Percentiles rank a stretch among this genome's conserved stretches.
These are phyloP conservation scores for Prototheca wickerhamii DNA, from an alignment of 163 green algal genomes.

Conservation along the genomic window DNA sequence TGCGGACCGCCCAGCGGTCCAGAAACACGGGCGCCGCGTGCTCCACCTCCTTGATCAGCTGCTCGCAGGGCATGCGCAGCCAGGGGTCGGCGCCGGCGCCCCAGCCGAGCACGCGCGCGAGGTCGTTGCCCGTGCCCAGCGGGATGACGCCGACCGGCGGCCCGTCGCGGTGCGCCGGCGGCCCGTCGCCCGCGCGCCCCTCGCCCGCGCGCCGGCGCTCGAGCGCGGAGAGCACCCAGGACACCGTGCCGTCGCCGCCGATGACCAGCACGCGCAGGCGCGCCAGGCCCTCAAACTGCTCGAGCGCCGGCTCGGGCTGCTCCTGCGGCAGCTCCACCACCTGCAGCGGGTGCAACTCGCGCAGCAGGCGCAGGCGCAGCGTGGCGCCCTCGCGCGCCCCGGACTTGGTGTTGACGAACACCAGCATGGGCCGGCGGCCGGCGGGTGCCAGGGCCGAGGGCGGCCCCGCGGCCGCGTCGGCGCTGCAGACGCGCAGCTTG, in stretches of 20 bases:
- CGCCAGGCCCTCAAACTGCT: constrained; percentile 37
- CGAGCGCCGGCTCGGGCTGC: constrained; percentile 41
- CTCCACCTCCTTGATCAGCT: constrained; percentile 45
- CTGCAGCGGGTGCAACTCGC: constrained; percentile 63
- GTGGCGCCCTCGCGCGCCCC: constrained; percentile 42
- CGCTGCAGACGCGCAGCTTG: too few relatives aligned
- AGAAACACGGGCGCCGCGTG: constrained; percentile 37
- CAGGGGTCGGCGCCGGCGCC: constrained; percentile 34
- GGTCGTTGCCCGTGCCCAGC: constrained; percentile 71
- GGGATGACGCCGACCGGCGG: constrained; percentile 52
- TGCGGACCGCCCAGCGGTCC: constrained; percentile 46
- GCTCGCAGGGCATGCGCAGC: constrained; percentile 14
- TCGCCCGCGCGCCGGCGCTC: constrained; percentile 23
- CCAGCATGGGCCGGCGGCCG: constrained; percentile 35
- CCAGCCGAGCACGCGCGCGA: constrained; percentile 64
- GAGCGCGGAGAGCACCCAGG: constrained; percentile 47
- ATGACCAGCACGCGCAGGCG: constrained; percentile 45
- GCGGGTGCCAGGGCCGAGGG: constrained; percentile 6
- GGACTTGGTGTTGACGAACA: constrained; percentile 61
- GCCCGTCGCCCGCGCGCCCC: background rate
- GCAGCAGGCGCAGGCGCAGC: constrained; percentile 49
- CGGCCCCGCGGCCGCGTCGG: too few relatives aligned
- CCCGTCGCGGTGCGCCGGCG: constrained; percentile 14
- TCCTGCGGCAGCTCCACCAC: constrained; percentile 59
- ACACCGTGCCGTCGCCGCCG: constrained; percentile 57